Evolutionary conservation across 2,329 filamentous ascomycete genomes (phyloP).

Genomic region (Neurospora crassa): DNA sequence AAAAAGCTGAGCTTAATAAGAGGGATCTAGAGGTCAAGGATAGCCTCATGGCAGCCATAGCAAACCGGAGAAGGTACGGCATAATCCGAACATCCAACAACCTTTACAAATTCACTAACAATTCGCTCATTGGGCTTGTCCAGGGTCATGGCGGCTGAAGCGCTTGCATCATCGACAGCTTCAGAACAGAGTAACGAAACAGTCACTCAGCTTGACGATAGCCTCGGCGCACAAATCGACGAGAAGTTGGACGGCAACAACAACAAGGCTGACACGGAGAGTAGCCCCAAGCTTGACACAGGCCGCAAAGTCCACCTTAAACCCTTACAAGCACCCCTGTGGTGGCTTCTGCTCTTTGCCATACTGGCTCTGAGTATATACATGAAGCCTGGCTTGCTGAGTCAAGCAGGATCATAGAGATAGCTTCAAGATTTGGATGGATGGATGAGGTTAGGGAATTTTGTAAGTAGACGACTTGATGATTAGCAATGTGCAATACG

Average conservation of each 20-base stretch:
- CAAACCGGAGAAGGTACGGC: background rate
- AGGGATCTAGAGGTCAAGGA: background rate
- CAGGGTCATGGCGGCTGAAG: background rate
- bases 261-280: background rate
- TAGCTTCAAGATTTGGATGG: rapidly evolving
- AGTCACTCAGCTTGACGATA: background rate
- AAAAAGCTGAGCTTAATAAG: no score
- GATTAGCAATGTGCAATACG: no score
- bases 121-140: background rate
- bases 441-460: background rate
- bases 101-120: background rate
- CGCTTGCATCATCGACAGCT: background rate
- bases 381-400: background rate
- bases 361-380: background rate
- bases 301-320: background rate
- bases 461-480: background rate
- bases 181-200: background rate
- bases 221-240: background rate
- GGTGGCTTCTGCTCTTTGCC: background rate
- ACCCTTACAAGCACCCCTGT: background rate
- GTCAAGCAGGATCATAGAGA: background rate
- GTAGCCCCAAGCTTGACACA: background rate
- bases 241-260: background rate
- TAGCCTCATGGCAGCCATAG: background rate
- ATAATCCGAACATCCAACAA: rapidly evolving